Evolutionary conservation across 2,329 filamentous ascomycete species (phyloP), one percentile per base, ranked within the genome.

Genomic region (Chrysoporthe deuterocubensis): DNA sequence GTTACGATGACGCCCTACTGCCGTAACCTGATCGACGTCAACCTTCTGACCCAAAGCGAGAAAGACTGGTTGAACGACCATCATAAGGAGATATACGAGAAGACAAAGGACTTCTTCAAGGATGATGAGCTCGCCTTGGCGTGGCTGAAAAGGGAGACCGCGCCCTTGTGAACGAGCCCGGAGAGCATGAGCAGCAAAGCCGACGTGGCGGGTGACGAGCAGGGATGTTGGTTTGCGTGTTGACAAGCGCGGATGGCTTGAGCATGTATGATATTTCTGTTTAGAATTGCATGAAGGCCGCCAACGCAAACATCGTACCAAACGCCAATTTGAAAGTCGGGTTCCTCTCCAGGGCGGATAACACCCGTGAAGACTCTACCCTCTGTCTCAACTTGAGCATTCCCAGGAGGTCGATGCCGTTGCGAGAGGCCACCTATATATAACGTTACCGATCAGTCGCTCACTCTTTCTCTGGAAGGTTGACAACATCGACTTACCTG

Each of bases 1-100:
- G 94, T 98, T 72, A 99, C 96, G 0, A 93, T 99, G 93, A 93
- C 95, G 21, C 96, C 96, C 0, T 94, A 97, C 80, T 97, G 95
- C 81, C 88, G 90, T 70, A 97, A 93, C 70, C 82, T 99, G 71
- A 94, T 97, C 71, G 92, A 98, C 74, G 82, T 86, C 65, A 83
- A 77, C 63, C 82, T 97, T 44, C 81, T 99, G 72, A 94, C 89
- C 0, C 82, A 84, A 4, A 84, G 82, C 14, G 96, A 99, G 82
- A 92, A 90, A 81, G 80, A 86, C 69, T 99, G 95, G 92, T 81
- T 99, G 72, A 97, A 98, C 75, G 85, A 89, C 54, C 97, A 97
- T 77, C 92, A 97, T 77, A 81, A 84, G 44, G 90, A 96, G 77
- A 90, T 99, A 18, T 87, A 89, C 78, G 87, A 91, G 68, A 97